phyloP scores from a whole-genome alignment of 2,329 filamentous ascomycete genomes.

The Emericellopsis cladophorae region DNA sequence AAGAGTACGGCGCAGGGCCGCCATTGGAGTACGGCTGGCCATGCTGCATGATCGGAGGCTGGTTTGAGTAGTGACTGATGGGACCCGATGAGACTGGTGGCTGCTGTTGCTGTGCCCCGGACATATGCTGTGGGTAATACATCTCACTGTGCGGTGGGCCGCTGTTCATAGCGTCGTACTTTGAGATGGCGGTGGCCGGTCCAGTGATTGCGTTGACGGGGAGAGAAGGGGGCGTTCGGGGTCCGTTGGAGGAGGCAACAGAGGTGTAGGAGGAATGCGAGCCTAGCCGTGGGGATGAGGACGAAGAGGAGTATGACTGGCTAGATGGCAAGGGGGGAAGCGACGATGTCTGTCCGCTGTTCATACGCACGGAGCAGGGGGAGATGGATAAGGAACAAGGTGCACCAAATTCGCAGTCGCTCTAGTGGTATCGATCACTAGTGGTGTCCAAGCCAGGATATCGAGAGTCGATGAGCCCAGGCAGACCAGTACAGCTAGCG shows the following conservation, averaged over 20 bases:
- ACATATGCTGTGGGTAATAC: constrained; percentile 76
- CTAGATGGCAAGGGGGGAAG: constrained; percentile 47
- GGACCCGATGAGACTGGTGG: constrained; percentile 61
- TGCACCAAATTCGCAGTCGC: constrained; percentile 41
- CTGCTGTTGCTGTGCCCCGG: constrained; percentile 60
- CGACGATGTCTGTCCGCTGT: constrained; percentile 51
- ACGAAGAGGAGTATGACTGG: constrained; percentile 58
- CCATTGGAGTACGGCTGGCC: constrained; percentile 41
- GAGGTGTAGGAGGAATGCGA: constrained; percentile 48
- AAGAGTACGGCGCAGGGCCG: constrained; percentile 55
- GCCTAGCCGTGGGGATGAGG: constrained; percentile 63
- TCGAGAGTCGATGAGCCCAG: no score
- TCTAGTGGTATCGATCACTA: no score
- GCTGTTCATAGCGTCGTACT: constrained; percentile 62
- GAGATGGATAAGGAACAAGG: constrained; percentile 12
- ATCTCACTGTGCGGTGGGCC: constrained; percentile 58
- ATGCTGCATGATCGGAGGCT: constrained; percentile 54
- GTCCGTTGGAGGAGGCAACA: constrained; percentile 45
- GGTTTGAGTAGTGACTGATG: constrained; percentile 67
- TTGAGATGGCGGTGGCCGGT: constrained; percentile 16
- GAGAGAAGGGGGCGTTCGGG: constrained; percentile 62
- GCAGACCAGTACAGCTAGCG: no score
- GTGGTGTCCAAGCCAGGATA: no score
- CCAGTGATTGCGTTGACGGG: constrained; percentile 27
- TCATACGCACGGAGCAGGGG: constrained; percentile 47